Base-by-base conservation (phyloP, 2,329 filamentous ascomycete genomes). In the Thielaviopsis ethacetica region DNA sequence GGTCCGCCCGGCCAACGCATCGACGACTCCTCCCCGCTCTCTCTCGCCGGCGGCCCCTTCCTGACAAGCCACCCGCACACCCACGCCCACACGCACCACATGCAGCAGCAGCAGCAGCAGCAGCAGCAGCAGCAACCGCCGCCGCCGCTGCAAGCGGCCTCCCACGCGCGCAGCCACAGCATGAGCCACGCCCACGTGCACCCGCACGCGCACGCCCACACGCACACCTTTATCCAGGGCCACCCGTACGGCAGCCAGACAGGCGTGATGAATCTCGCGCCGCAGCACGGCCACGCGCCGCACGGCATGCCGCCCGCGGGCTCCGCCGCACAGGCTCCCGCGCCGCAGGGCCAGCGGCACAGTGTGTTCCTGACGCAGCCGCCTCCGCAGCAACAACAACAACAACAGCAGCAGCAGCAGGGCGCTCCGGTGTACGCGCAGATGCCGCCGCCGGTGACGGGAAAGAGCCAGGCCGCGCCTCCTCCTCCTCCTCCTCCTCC, bases 291-390 rank as follows among this genome's bases (percentile, higher is more conserved):
- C 15, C 34, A 41, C 38, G 38, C 38, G 10, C 38, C 38, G 15
- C 17, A 44, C 38, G 15, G 5, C 13, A 17, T n/a, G 13, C 38
- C 6, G 13, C 38, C 38, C 15, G 15, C 4, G 12, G 56, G 54
- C n/a, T 58, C 60, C 21, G 53, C 54, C 19, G 44, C 54, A 19
- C 38, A 27, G 15, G 55, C 60, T 27, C 47, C 54, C 19, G 30
- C 57, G 30, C 38, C 49, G 15, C 55, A 51, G 38, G 53, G 53
- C 12, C 56, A 58, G 19, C 59, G 56, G 2, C 59, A 61, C n/a
- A 53, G 59, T 9, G 54, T 61, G 13, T 61, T 61, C 49, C 24
- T 61, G 26, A 59, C 59, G 7, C 59, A 61, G 26, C 59, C 53
- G 19, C 56, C 59, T 7, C 24, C 19, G 9, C 54, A 50, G 24